These are phyloP conservation scores for Trichoderma hamatum DNA, from an alignment of 2,329 filamentous ascomycete species.

Conservation along the genomic window DNA sequence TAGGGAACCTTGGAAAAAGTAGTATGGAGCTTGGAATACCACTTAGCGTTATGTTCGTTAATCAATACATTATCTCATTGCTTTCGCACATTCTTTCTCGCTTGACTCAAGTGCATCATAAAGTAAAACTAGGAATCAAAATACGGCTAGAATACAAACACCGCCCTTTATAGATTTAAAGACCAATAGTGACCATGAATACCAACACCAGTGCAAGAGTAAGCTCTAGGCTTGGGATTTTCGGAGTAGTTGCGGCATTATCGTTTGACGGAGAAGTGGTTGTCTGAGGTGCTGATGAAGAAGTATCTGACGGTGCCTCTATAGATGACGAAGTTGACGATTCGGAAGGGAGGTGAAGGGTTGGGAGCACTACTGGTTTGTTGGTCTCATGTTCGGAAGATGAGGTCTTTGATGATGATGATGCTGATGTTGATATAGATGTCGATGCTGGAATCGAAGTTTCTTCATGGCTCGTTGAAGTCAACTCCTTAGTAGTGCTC, in stretches of 20 bases:
- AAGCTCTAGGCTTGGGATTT: background rate
- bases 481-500: background rate
- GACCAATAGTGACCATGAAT: background rate
- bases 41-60: conserved; percentile 10
- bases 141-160: background rate
- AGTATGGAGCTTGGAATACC: conserved; percentile 21
- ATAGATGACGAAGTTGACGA: background rate
- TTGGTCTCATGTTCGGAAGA: background rate
- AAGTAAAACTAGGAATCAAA: background rate
- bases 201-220: background rate
- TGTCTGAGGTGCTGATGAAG: background rate
- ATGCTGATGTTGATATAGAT: background rate
- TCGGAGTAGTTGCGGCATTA: background rate
- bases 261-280: background rate
- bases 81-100: background rate
- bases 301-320: background rate
- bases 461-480: background rate
- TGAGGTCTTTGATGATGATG: background rate
- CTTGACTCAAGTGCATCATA: background rate
- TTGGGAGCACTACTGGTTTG: background rate
- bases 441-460: background rate
- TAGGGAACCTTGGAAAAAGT: conserved; percentile 8
- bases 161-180: background rate
- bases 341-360: background rate
- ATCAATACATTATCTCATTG: background rate